phyloP scores from a whole-genome alignment of 2,329 filamentous ascomycete species.

The Claviceps sp. region DNA sequence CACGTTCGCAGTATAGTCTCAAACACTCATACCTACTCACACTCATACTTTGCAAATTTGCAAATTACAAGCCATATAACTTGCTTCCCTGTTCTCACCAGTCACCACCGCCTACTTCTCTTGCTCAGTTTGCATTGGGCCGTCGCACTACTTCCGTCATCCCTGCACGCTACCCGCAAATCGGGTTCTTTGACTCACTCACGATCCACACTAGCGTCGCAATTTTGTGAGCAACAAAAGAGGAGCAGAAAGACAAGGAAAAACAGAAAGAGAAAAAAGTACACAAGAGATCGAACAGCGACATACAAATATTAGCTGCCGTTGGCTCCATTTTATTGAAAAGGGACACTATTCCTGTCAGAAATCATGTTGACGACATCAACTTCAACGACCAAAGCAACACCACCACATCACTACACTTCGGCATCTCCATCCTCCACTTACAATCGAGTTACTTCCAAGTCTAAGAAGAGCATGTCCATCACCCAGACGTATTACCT shows the following conservation, averaged over 20 bases:
- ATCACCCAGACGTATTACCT: conserved; percentile 98
- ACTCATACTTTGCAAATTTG: background rate
- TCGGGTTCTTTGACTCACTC: conserved; percentile 9
- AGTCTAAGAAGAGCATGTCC: conserved; percentile 71
- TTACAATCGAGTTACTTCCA: conserved; percentile 21
- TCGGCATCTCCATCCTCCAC: conserved; percentile 9
- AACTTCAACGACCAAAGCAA: conserved; percentile 15
- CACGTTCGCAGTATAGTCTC: background rate
- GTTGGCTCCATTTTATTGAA: too few species aligned
- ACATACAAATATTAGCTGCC: too few species aligned
- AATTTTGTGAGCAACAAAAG: conserved; percentile 6
- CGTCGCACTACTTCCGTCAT: background rate
- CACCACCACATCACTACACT: conserved; percentile 13
- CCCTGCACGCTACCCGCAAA: background rate
- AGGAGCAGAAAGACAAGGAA: conserved; percentile 11
- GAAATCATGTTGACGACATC: too few species aligned
- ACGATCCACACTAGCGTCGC: conserved; percentile 3
- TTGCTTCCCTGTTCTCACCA: too few species aligned
- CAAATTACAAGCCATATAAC: background rate
- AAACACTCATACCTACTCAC: background rate
- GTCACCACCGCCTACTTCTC: too few species aligned
- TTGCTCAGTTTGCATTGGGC: too few species aligned
- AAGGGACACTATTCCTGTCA: too few species aligned
- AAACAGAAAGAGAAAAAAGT: background rate
- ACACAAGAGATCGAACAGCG: too few species aligned